Conservation (phyloP, 164 flowering plant species). For the Chloranthus sessilifolius region DNA sequence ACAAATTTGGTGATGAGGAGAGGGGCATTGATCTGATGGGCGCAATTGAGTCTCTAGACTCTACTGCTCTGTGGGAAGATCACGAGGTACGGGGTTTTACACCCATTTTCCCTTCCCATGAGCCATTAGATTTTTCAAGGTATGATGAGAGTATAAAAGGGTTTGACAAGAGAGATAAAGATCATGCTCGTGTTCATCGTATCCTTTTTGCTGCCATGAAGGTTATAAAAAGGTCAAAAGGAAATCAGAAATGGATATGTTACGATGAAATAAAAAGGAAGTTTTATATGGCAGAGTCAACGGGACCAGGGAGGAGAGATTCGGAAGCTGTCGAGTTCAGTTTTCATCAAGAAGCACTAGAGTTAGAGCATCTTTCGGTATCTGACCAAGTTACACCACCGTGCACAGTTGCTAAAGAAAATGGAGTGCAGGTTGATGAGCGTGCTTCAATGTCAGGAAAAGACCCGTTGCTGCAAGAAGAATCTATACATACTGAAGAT, state of each 20-base stretch:
- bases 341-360: not conserved
- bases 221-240: constrained; percentile 29
- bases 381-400: too few species aligned
- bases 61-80: constrained; percentile 80
- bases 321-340: too few species aligned
- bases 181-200: constrained; percentile 38
- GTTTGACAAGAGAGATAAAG: constrained; percentile 19
- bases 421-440: constrained; percentile 1
- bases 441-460: not conserved
- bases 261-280: constrained; percentile 24
- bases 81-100: constrained; percentile 61
- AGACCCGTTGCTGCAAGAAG: constrained; percentile 6
- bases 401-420: not conserved
- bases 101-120: constrained; percentile 37
- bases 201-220: constrained; percentile 45
- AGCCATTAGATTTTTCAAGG: constrained; percentile 32
- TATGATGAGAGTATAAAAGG: constrained; percentile 15
- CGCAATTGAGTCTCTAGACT: constrained; percentile 12
- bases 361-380: not conserved
- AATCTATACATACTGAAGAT: constrained; percentile 41
- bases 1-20: constrained; percentile 22
- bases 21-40: not conserved
- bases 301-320: constrained; percentile 13
- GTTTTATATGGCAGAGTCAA: constrained; percentile 22
- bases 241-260: constrained; percentile 31